A percentile compares a stretch with the other conserved stretches of the same genome.
Conservation (phyloP, 352 stramenopile genomes). For the Phytophthora tentaculata region DNA sequence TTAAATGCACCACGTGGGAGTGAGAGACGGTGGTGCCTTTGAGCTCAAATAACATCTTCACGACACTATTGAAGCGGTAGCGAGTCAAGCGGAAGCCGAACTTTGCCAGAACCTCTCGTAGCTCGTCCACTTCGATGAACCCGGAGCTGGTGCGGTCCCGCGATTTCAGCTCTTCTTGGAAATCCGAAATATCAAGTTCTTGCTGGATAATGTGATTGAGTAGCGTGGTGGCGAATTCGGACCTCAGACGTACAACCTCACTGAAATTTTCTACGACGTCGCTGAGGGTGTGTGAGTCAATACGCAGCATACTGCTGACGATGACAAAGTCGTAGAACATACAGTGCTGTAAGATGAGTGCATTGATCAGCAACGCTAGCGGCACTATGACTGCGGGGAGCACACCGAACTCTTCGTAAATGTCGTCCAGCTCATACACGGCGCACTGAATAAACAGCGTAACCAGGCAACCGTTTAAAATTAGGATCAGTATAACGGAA, state of each 20-base stretch:
- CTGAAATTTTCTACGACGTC: conserved; percentile 70
- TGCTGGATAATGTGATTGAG: conserved; percentile 30
- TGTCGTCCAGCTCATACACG: conserved; percentile 46
- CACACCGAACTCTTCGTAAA: conserved; percentile 41
- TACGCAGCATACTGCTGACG: conserved; percentile 53
- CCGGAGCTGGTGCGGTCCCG: conserved; percentile 35
- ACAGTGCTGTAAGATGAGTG: conserved; percentile 50
- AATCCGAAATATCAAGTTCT: conserved; percentile 31
- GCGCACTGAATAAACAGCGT: conserved; percentile 65
- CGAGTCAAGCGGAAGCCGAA: conserved; percentile 57
- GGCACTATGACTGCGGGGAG: conserved; percentile 46
- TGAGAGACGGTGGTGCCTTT: conserved; percentile 45
- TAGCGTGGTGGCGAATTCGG: conserved; percentile 50
- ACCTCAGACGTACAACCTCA: conserved; percentile 55
- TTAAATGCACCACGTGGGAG: conserved; percentile 47
- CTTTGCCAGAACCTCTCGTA: conserved; percentile 44
- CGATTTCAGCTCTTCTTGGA: conserved; percentile 37
- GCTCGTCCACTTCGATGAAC: conserved; percentile 49
- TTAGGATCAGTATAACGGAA: conserved; percentile 56
- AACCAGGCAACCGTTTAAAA: conserved; percentile 68
- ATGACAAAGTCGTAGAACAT: conserved; percentile 73
- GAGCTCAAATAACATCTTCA: conserved; percentile 59
- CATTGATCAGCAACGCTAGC: conserved; percentile 50
- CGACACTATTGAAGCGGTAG: conserved; percentile 68
- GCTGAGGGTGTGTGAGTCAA: conserved; percentile 55